A percentile compares a stretch with the other conserved stretches of the same genome.
These are phyloP conservation scores for Pleurotus cornucopiae DNA, from an alignment of 768 basidiomycete species.

Conservation along the genomic window DNA sequence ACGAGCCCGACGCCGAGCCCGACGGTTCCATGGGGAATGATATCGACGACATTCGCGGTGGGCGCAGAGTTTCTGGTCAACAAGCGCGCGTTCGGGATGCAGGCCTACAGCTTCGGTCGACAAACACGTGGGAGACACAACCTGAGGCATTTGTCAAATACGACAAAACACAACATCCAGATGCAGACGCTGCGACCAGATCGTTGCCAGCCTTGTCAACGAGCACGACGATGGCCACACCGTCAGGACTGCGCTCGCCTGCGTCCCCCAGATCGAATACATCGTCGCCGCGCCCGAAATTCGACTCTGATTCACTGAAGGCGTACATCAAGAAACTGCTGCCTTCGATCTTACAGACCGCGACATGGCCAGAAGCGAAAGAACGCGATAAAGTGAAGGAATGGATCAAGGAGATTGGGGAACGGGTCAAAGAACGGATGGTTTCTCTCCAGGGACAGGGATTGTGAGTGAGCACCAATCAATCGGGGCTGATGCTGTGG, in stretches of 20 bases:
- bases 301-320: conserved; percentile 70
- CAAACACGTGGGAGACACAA: conserved; percentile 5
- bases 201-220: background rate
- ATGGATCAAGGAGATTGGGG: conserved; percentile 83
- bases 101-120: background rate
- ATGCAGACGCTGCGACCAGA: no score
- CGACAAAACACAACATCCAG: background rate
- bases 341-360: conserved; percentile 59
- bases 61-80: conserved; percentile 5
- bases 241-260: conserved; percentile 56
- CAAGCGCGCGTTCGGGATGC: background rate
- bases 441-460: conserved; percentile 76
- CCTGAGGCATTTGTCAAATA: conserved; percentile 2
- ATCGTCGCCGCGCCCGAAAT: conserved; percentile 53
- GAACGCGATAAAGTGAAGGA: conserved; percentile 67
- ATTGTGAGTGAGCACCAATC: conserved; percentile 53
- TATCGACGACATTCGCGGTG: conserved; percentile 57
- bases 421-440: conserved; percentile 84
- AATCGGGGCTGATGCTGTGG: conserved; percentile 8
- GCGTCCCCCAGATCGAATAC: conserved; percentile 58
- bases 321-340: conserved; percentile 82
- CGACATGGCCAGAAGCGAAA: conserved; percentile 62
- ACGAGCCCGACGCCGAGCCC: conserved; percentile 32
- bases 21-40: conserved; percentile 49
- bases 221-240: conserved; percentile 17